These are phyloP conservation scores for Gossypium australe DNA, from an alignment of 345 rosid genomes.

Conservation along the genomic window DNA sequence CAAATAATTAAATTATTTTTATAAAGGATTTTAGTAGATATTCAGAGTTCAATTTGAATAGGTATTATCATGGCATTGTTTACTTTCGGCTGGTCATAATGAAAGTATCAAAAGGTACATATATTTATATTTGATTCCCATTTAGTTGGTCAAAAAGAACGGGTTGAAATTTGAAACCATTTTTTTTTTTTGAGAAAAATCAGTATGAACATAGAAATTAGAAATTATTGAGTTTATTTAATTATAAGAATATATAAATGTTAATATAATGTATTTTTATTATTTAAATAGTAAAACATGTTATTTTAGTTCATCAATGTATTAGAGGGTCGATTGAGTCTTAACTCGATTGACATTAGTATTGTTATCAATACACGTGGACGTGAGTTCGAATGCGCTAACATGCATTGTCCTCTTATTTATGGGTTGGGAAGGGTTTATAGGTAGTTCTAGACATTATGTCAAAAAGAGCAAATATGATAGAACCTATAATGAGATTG, in stretches of 20 bases:
- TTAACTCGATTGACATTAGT: too few species aligned
- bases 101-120: background rate
- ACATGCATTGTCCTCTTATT: too few species aligned
- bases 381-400: too few species aligned
- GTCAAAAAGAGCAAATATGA: fast-evolving
- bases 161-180: background rate
- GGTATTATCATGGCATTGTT: background rate
- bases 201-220: background rate
- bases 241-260: too few species aligned
- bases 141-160: background rate
- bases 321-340: too few species aligned
- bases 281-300: too few species aligned
- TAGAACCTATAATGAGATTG: too few species aligned
- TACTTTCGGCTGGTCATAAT: slow-evolving; percentile 6
- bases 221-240: background rate
- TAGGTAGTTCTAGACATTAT: too few species aligned
- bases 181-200: background rate
- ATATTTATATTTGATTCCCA: background rate
- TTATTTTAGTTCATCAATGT: too few species aligned
- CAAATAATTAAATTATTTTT: too few species aligned
- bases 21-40: background rate
- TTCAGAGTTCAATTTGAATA: background rate
- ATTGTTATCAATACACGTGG: too few species aligned
- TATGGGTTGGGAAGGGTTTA: fast-evolving
- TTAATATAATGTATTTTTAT: too few species aligned